These are phyloP conservation scores for Aspergillus diversus DNA, from an alignment of 495 filamentous ascomycete genomes.

Conservation along the genomic window DNA sequence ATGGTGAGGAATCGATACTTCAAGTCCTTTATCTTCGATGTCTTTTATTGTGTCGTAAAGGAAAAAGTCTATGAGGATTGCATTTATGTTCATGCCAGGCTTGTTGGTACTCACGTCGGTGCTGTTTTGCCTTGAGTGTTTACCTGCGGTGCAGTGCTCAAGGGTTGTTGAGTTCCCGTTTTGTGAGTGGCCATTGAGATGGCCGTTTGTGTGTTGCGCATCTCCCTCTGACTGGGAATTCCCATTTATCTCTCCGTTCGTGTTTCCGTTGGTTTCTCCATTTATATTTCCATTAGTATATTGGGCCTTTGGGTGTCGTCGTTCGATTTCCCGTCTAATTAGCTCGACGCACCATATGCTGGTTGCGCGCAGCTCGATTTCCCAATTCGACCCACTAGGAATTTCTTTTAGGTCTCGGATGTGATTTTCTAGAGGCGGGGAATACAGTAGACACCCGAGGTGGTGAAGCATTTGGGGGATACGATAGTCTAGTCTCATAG, in stretches of 20 bases:
- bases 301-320: constrained; percentile 63
- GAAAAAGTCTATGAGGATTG: constrained; percentile 94
- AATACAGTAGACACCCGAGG: constrained; percentile 81
- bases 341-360: constrained; percentile 95
- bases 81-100: constrained; percentile 62
- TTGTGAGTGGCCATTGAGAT: constrained; percentile 8
- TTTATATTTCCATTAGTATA: constrained; percentile 9
- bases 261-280: background rate
- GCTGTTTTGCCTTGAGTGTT: constrained; percentile 21
- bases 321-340: constrained; percentile 79
- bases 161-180: constrained; percentile 15
- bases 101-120: constrained; percentile 1
- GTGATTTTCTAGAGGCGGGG: constrained; percentile 71
- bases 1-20: constrained; percentile 78
- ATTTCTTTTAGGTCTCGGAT: constrained; percentile 66
- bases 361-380: constrained; percentile 85
- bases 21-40: constrained; percentile 61
- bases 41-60: constrained; percentile 93
- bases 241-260: background rate
- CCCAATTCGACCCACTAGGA: constrained; percentile 74
- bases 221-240: background rate
- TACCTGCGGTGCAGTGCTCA: constrained; percentile 19
- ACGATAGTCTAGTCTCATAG: constrained; percentile 70
- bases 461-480: constrained; percentile 91
- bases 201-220: background rate